phyloP scores from a whole-genome alignment of 2,329 filamentous ascomycete genomes.

The Aureobasidium musti region DNA sequence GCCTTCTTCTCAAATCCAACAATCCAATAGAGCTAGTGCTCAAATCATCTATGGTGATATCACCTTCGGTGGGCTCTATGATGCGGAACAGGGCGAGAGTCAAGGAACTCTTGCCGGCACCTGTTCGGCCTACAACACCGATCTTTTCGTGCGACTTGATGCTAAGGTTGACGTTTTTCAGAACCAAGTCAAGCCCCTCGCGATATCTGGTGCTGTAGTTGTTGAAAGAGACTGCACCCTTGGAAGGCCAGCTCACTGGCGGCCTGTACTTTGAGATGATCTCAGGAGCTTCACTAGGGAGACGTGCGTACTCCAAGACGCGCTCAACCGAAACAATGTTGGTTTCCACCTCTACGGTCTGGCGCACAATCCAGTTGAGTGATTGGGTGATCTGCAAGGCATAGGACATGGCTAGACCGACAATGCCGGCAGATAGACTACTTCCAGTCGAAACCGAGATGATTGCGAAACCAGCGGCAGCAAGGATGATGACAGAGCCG shows the following conservation, averaged over 20 bases:
- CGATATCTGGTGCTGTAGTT: constrained; percentile 95
- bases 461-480: constrained; percentile 79
- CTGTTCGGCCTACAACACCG: constrained; percentile 92
- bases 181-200: constrained; percentile 81
- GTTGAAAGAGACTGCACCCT: constrained; percentile 85
- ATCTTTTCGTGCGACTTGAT: constrained; percentile 98
- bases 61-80: constrained; percentile 80
- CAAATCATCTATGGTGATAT: constrained; percentile 84
- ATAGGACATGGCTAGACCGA: constrained; percentile 95
- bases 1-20: constrained; percentile 79
- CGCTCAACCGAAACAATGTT: constrained; percentile 99
- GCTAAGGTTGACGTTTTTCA: constrained; percentile 87
- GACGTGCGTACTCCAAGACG: constrained; percentile 88
- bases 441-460: constrained; percentile 72
- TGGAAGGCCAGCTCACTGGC: constrained; percentile 85
- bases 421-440: constrained; percentile 67
- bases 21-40: constrained; percentile 90
- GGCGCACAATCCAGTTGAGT: constrained; percentile 97
- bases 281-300: constrained; percentile 93
- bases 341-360: constrained; percentile 99
- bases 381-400: constrained; percentile 95
- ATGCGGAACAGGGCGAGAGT: constrained; percentile 93
- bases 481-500: constrained; percentile 88
- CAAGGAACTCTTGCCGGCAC: constrained; percentile 92
- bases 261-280: constrained; percentile 86